Evolutionary conservation across 2,329 filamentous ascomycete genomes (phyloP).

Genomic region (Cladosporium sp.): DNA sequence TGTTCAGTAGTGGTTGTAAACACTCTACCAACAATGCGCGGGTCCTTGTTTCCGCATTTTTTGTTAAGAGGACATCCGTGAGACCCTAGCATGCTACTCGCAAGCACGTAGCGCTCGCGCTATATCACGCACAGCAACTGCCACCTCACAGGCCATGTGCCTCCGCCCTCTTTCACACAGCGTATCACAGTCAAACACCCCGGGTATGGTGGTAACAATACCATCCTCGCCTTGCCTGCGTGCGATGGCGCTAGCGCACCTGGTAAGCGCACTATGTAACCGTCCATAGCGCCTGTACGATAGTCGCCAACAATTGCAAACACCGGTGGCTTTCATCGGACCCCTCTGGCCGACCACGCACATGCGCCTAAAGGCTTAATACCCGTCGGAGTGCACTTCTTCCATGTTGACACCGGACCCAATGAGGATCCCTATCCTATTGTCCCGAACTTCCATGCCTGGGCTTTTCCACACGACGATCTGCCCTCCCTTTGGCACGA

Average conservation of each 20-base stretch:
- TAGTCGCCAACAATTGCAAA: conserved; percentile 8
- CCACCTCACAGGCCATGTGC: not conserved
- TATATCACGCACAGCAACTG: not conserved
- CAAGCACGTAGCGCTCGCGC: not conserved
- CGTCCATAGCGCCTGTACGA: not conserved
- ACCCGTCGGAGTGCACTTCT: conserved; percentile 8
- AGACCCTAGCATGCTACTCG: not conserved
- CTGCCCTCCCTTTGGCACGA: conserved; percentile 15
- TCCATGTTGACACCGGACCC: conserved; percentile 5
- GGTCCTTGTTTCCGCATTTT: not conserved
- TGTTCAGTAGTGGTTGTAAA: not conserved
- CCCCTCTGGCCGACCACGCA: not conserved
- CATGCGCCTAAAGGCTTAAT: conserved; percentile 3
- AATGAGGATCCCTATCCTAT: conserved; percentile 16
- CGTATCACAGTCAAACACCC: conserved; percentile 1
- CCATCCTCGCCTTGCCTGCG: conserved; percentile 5
- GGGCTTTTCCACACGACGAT: conserved; percentile 19
- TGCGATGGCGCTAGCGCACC: not conserved
- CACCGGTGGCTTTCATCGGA: conserved; percentile 2
- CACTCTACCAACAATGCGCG: not conserved
- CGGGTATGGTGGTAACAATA: conserved; percentile 1
- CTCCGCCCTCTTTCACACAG: not conserved
- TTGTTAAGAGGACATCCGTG: not conserved
- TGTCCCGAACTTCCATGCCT: conserved; percentile 20
- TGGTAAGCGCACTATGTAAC: conserved; percentile 2